Base-by-base conservation (phyloP, 495 filamentous ascomycete genomes). In the Ramalina peruviana region DNA sequence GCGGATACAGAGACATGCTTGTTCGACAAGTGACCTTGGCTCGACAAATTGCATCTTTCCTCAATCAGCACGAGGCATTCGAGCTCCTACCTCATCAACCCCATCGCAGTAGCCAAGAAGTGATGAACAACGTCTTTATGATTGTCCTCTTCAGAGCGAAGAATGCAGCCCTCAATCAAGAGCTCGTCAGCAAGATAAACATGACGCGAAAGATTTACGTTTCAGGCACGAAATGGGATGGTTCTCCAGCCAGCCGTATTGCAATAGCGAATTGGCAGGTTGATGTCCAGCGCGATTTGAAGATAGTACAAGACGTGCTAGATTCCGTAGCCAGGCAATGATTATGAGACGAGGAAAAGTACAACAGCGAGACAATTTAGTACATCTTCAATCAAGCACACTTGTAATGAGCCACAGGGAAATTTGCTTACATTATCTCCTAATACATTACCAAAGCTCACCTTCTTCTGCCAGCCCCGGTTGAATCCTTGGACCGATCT, bases 231-330 rank as follows among this genome's bases (percentile, higher is more conserved):
- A 70, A 67, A 44, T 96, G 87, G 87, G 65, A 79, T 36, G 81
- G 81, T 0, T 57, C 67, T 47, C 75, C 82, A 43, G 88, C 88
- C 16, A 80, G 76, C 55, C 72, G 90, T 20, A 75, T 94, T 55
- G 90, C 90, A 0, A 81, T 94, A 33, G 79, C 82, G 11, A 94
- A 83, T 56, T 96, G 90, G 89, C 72, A 76, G 54, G 74, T 80
- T 12, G 69, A 80, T 48, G 67, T 70, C 1, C 69, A 76, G 36
- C 64, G 67, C 49, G 81, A 84, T 58, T 48, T 76, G n/a, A 61
- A 54, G 27, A 51, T 78, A 6, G 68, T 82, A 11, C 69, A 56
- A 57, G 58, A 64, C 21, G 70, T 78, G 9, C 57, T 84, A 15
- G 57, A 60, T 42, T 51, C 49, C 1, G 58, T 65, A 11, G 9